Evolutionary conservation across 345 rosid species (phyloP).

Genomic region (Eucalyptus fibrosa): DNA sequence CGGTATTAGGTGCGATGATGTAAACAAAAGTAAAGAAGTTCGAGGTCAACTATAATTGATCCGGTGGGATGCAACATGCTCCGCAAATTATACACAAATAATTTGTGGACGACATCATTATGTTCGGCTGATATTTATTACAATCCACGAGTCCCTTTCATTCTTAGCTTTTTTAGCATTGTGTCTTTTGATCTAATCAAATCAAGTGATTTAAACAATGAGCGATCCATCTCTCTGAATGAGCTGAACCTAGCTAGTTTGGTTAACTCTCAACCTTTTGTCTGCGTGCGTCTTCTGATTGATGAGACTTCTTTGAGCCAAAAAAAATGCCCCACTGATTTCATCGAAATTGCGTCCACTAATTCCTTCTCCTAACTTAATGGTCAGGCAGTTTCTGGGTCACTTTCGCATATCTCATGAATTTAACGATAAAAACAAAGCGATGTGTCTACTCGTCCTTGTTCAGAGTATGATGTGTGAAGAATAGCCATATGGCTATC

Average conservation of each 20-base stretch:
- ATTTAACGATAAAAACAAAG: neutral
- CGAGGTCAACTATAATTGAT: neutral
- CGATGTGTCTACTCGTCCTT: neutral
- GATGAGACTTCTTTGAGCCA: neutral
- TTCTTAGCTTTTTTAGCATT: neutral
- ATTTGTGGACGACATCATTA: neutral
- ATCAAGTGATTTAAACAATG: neutral
- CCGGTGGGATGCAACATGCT: neutral
- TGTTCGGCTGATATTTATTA: neutral
- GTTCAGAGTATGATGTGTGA: neutral
- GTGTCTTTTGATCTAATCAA: neutral
- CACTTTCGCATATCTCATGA: neutral
- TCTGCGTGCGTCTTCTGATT: neutral
- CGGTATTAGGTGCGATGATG: neutral
- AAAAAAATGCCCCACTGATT: neutral
- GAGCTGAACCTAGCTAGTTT: neutral
- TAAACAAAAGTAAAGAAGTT: neutral
- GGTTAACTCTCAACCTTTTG: neutral
- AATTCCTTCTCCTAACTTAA: neutral
- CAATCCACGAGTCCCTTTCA: neutral
- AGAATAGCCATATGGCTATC: neutral
- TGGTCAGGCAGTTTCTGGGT: neutral
- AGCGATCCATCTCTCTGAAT: neutral
- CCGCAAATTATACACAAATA: neutral
- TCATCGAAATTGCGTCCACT: neutral